Conservation (phyloP, 495 filamentous ascomycete species). For the Penicillium atrosanguineum region DNA sequence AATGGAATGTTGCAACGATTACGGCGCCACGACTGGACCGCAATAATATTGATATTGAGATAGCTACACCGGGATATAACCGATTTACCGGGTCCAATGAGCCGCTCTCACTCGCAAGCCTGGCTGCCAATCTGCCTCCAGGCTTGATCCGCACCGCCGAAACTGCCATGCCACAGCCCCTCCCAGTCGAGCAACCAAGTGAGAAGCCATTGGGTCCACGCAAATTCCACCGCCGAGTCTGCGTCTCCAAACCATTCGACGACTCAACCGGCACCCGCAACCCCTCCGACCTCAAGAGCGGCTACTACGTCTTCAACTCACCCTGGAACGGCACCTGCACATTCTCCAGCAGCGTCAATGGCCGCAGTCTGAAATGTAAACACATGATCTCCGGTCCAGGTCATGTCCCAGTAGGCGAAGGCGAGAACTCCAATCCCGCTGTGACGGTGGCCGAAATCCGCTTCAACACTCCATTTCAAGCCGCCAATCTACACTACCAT, state of each 20-base stretch:
- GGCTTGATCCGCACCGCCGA: constrained; percentile 16
- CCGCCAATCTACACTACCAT: constrained; percentile 33
- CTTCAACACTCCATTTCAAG: constrained; percentile 74
- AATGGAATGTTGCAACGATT: constrained; percentile 88
- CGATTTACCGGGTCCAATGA: constrained; percentile 51
- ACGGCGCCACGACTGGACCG: constrained; percentile 39
- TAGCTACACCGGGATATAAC: constrained; percentile 59
- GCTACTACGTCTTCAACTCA: constrained; percentile 63
- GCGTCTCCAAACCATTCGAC: constrained; percentile 33
- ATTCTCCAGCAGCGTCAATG: constrained; percentile 71
- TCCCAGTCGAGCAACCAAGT: constrained; percentile 11
- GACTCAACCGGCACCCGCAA: background rate
- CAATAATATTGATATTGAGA: constrained; percentile 55
- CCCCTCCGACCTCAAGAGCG: constrained; percentile 36
- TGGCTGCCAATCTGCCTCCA: constrained; percentile 32
- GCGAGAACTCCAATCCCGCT: constrained; percentile 28
- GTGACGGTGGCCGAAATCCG: constrained; percentile 78
- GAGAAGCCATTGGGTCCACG: constrained; percentile 26
- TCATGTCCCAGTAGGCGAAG: constrained; percentile 9
- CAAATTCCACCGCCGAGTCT: constrained; percentile 40
- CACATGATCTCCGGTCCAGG: constrained; percentile 48
- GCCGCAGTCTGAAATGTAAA: constrained; percentile 73
- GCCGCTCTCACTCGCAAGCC: constrained; percentile 28
- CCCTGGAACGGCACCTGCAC: constrained; percentile 86
- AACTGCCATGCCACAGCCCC: constrained; percentile 15